phyloP scores from a whole-genome alignment of 106 monocot species.

The Dactylorhiza incarnata region DNA sequence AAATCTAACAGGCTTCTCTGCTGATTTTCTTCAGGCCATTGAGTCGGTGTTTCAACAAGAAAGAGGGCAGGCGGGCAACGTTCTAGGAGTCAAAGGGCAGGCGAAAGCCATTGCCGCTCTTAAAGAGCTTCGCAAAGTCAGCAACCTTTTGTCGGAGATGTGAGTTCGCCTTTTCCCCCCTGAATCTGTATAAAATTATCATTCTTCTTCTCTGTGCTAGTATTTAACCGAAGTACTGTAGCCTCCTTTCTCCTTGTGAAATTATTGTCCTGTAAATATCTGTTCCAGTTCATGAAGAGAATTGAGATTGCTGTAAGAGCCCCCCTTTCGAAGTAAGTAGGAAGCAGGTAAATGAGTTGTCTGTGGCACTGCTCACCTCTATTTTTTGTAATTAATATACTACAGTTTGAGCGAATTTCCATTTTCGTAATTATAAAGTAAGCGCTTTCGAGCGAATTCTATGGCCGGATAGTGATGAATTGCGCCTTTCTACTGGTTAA shows the following conservation, averaged over 20 bases:
- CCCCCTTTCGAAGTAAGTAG: not conserved
- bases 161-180: not conserved
- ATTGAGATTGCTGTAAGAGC: not conserved
- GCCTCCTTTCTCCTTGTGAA: not conserved
- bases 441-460: too few species aligned
- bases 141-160: slow-evolving; percentile 70
- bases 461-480: too few species aligned
- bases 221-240: not conserved
- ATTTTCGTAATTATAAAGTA: too few species aligned
- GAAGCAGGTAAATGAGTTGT: not conserved
- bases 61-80: slow-evolving; percentile 32
- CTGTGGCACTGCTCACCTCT: not conserved
- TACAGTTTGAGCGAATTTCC: not conserved
- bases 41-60: slow-evolving; percentile 83
- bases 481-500: too few species aligned
- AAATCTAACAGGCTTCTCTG: not conserved
- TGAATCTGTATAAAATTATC: not conserved
- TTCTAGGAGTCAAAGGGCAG: slow-evolving; percentile 64
- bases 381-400: slow-evolving; percentile 5
- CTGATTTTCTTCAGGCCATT: slow-evolving; percentile 43
- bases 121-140: slow-evolving; percentile 90
- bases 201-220: slow-evolving; percentile 1
- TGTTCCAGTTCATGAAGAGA: not conserved
- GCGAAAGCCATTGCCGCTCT: slow-evolving; percentile 71
- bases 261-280: not conserved